These are phyloP conservation scores for Stemphylium beticola DNA, from an alignment of 2,329 filamentous ascomycete species.

Conservation along the genomic window DNA sequence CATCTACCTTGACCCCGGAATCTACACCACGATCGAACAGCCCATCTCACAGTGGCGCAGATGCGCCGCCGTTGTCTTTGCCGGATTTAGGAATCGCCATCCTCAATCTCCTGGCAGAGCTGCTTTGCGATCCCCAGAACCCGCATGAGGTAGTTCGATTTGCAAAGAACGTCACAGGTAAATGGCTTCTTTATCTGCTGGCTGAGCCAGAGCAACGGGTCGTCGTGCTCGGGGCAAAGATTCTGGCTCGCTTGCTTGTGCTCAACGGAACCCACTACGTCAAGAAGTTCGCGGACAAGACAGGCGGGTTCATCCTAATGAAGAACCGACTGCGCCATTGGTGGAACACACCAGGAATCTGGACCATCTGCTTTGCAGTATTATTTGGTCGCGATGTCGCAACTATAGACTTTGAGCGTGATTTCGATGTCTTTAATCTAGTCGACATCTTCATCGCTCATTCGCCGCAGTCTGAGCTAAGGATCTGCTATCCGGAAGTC, in stretches of 20 bases:
- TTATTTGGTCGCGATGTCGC: conserved; percentile 84
- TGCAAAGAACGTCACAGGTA: conserved; percentile 92
- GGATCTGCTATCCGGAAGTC: conserved; percentile 78
- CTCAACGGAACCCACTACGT: conserved; percentile 81
- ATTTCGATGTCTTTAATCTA: conserved; percentile 77
- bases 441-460: conserved; percentile 70
- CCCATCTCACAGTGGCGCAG: conserved; percentile 29
- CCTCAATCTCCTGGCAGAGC: conserved; percentile 75
- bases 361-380: conserved; percentile 87
- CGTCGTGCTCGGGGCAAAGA: conserved; percentile 79
- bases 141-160: conserved; percentile 79
- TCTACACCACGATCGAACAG: conserved; percentile 42
- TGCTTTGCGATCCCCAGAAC: conserved; percentile 77
- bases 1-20: conserved; percentile 35
- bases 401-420: conserved; percentile 72
- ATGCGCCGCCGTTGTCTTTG: conserved; percentile 56
- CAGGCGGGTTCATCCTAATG: conserved; percentile 87
- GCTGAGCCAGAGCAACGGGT: conserved; percentile 85
- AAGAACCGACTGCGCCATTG: conserved; percentile 80
- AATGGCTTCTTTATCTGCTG: conserved; percentile 93
- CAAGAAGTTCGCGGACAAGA: conserved; percentile 83
- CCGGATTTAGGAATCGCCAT: conserved; percentile 76
- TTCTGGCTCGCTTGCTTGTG: conserved; percentile 83
- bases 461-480: conserved; percentile 52
- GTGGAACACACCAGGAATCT: conserved; percentile 85